Percentiles rank a stretch among this genome's conserved stretches.
These are phyloP conservation scores for Aspergillus spinulosporus DNA, from an alignment of 2,329 filamentous ascomycete species.

Conservation along the genomic window DNA sequence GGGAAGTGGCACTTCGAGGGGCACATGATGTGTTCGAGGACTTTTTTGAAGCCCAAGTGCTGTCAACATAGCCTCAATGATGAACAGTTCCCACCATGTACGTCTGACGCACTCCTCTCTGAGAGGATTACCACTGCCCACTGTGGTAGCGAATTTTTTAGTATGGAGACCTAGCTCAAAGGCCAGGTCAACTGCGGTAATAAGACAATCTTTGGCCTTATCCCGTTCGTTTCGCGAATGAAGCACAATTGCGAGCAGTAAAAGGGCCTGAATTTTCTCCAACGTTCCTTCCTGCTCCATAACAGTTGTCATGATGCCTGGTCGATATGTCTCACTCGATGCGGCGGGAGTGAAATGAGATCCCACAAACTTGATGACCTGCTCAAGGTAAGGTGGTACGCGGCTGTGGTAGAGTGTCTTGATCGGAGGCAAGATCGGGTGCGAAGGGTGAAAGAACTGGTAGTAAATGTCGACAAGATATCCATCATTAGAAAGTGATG, in stretches of 20 bases:
- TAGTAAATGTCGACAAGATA: slow-evolving; percentile 58
- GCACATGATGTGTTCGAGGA: slow-evolving; percentile 69
- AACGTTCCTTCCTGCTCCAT: slow-evolving; percentile 48
- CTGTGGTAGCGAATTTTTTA: slow-evolving; percentile 62
- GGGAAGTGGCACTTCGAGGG: slow-evolving; percentile 69
- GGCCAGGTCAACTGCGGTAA: slow-evolving; percentile 68
- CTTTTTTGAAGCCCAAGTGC: slow-evolving; percentile 57
- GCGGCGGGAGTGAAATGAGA: slow-evolving; percentile 53
- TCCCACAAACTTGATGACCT: slow-evolving; percentile 59
- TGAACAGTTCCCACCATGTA: slow-evolving; percentile 86
- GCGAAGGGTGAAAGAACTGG: slow-evolving; percentile 55
- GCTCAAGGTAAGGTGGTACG: slow-evolving; percentile 50
- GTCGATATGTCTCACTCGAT: slow-evolving; percentile 48
- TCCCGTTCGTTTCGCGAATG: slow-evolving; percentile 74
- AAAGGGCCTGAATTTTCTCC: slow-evolving; percentile 73
- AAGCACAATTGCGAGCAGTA: slow-evolving; percentile 74
- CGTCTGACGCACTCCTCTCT: slow-evolving; percentile 81
- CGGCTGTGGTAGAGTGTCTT: slow-evolving; percentile 40
- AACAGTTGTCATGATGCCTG: slow-evolving; percentile 33
- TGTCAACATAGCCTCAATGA: slow-evolving; percentile 81
- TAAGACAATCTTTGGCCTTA: slow-evolving; percentile 66
- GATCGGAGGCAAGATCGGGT: slow-evolving; percentile 58
- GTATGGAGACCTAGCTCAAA: slow-evolving; percentile 75
- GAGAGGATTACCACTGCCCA: slow-evolving; percentile 65
- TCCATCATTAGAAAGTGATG: slow-evolving; percentile 35